Evolutionary conservation across 179 eudicot genomes (phyloP).

Genomic region (Camellia oleifera): DNA sequence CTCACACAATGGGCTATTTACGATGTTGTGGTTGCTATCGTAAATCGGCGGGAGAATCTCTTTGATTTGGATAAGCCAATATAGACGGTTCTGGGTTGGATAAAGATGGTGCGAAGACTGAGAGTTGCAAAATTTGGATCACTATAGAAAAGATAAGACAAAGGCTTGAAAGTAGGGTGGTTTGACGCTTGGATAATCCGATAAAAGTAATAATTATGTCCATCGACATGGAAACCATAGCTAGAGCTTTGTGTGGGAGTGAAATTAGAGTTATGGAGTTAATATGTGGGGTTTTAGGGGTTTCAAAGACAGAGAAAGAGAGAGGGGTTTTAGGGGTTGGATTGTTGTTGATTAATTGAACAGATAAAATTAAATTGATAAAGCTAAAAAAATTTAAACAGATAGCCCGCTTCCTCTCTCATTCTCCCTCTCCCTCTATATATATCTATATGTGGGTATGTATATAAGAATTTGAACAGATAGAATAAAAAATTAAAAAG

Average conservation of each 20-base stretch:
- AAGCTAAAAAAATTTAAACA: too few species aligned
- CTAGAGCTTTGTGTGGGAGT: background rate
- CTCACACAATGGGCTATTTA: too few species aligned
- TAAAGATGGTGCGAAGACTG: background rate
- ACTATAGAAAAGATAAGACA: background rate
- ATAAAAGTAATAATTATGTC: slow-evolving; percentile 33
- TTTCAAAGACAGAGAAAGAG: background rate
- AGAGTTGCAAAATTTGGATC: background rate
- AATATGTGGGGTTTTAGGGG: background rate
- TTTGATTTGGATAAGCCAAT: slow-evolving; percentile 12
- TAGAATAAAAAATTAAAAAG: too few species aligned
- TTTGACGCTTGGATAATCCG: slow-evolving; percentile 27
- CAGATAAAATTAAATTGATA: too few species aligned
- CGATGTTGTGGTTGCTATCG: slow-evolving; percentile 20
- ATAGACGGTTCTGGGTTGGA: slow-evolving; percentile 14
- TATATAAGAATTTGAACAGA: too few species aligned
- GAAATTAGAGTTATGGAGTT: background rate
- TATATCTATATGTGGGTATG: too few species aligned
- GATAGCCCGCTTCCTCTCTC: too few species aligned
- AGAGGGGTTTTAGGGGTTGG: background rate
- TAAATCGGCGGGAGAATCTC: slow-evolving; percentile 27
- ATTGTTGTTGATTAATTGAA: too few species aligned
- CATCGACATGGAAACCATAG: slow-evolving; percentile 35
- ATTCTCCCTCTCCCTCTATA: too few species aligned
- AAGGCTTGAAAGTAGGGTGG: slow-evolving; percentile 15